phyloP scores from a whole-genome alignment of 345 rosid genomes.

The Acer yangbiense region DNA sequence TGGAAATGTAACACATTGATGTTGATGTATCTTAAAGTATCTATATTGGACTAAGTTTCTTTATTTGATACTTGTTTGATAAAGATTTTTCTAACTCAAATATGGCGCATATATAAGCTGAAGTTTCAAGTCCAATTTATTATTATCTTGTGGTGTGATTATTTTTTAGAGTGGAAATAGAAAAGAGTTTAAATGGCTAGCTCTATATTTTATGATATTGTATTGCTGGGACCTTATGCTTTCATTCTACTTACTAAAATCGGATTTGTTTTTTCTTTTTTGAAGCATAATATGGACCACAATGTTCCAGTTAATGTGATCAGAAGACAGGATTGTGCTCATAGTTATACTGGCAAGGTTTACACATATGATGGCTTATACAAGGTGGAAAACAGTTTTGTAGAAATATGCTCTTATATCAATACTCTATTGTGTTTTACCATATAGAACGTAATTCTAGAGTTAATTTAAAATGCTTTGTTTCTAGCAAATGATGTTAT shows the following conservation, averaged over 20 bases:
- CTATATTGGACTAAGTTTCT: neutral
- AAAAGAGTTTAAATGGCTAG: neutral
- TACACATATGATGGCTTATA: conserved; percentile 44
- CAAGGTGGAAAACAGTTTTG: conserved; percentile 27
- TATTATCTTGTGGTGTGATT: neutral
- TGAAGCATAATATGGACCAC: conserved; percentile 34
- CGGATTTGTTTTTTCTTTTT: neutral
- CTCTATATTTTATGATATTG: neutral
- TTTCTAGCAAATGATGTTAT: neutral
- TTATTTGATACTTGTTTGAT: neutral
- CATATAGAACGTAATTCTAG: neutral
- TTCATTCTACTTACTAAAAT: neutral
- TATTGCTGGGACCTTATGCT: neutral
- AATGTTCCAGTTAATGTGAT: conserved; percentile 39
- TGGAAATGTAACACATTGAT: neutral
- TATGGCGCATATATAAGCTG: neutral
- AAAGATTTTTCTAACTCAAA: neutral
- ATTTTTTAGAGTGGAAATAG: neutral
- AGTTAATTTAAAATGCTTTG: neutral
- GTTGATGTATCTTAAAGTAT: neutral
- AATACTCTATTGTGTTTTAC: neutral
- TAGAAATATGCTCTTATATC: neutral
- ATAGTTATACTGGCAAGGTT: conserved; percentile 10
- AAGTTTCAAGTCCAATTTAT: neutral
- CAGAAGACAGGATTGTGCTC: conserved; percentile 20